These are phyloP conservation scores for Neonectria punicea DNA, from an alignment of 2,329 filamentous ascomycete species.

Conservation along the genomic window DNA sequence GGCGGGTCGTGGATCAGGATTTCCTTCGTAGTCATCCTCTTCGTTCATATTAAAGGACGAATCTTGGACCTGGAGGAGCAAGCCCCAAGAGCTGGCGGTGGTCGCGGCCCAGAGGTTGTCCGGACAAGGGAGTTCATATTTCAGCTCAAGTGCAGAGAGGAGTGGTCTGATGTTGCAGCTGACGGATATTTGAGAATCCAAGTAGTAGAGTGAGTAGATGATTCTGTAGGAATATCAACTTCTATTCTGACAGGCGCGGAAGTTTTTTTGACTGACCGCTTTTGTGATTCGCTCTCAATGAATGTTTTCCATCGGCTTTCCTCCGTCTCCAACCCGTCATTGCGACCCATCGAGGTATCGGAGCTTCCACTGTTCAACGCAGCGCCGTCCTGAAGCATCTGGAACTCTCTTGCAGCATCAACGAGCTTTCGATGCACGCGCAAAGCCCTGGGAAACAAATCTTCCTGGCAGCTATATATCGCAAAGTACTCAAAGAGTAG, in stretches of 20 bases:
- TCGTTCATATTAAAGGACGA: slow-evolving; percentile 24
- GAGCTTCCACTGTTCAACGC: slow-evolving; percentile 13
- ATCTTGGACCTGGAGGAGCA: slow-evolving; percentile 18
- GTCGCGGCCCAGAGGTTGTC: slow-evolving; percentile 23
- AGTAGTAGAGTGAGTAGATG: slow-evolving; percentile 24
- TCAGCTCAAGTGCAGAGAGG: slow-evolving; percentile 20
- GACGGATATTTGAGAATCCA: slow-evolving; percentile 21
- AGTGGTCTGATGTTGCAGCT: slow-evolving; percentile 24
- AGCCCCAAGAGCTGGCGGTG: slow-evolving; percentile 16
- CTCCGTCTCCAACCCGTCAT: slow-evolving; percentile 5
- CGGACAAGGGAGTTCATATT: slow-evolving; percentile 23
- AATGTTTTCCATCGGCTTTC: slow-evolving; percentile 19
- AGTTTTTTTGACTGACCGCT: slow-evolving; percentile 1
- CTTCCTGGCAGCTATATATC: slow-evolving; percentile 24
- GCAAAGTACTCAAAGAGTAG: slow-evolving; percentile 24
- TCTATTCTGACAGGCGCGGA: too few relatives aligned
- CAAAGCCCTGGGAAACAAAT: slow-evolving; percentile 14
- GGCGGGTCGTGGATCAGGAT: slow-evolving; percentile 20
- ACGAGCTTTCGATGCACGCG: slow-evolving; percentile 16
- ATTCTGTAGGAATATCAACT: neutral
- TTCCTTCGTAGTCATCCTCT: slow-evolving; percentile 27
- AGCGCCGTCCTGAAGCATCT: slow-evolving; percentile 21
- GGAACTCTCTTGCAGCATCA: slow-evolving; percentile 16
- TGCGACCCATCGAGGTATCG: slow-evolving; percentile 8
- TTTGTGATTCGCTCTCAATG: slow-evolving; percentile 20